phyloP scores from a whole-genome alignment of 169 alveolate species.

The Theileria parva region DNA sequence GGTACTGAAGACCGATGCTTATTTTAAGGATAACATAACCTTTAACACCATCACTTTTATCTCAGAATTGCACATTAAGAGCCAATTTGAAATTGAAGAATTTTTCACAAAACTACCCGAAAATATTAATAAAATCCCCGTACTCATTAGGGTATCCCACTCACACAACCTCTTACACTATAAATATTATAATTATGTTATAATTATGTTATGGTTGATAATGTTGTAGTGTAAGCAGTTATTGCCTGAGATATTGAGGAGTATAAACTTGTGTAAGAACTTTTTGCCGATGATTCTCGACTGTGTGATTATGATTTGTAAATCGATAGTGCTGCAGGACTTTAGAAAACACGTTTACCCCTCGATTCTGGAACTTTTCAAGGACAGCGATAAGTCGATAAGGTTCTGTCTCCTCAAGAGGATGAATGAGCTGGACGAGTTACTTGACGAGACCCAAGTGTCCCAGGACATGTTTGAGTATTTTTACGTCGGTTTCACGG shows the following conservation, averaged over 20 bases:
- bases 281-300: conserved; percentile 50
- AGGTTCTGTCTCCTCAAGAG: conserved; percentile 55
- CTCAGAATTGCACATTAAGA: conserved; percentile 68
- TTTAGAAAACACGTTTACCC: conserved; percentile 61
- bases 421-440: conserved; percentile 55
- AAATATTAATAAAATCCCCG: conserved; percentile 49
- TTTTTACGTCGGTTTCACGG: conserved; percentile 64
- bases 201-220: conserved; percentile 14
- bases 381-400: conserved; percentile 57
- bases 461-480: conserved; percentile 55
- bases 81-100: conserved; percentile 43
- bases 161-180: too few relatives aligned
- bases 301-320: conserved; percentile 57
- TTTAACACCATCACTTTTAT: conserved; percentile 64
- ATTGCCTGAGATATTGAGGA: conserved; percentile 58
- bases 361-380: conserved; percentile 30
- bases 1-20: conserved; percentile 50
- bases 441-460: conserved; percentile 50
- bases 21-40: conserved; percentile 36
- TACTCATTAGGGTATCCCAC: conserved; percentile 54
- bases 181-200: not conserved
- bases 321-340: conserved; percentile 49
- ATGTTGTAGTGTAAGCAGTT: conserved; percentile 56
- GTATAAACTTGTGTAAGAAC: conserved; percentile 39
- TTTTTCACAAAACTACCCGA: conserved; percentile 61